Evolutionary conservation across 2,329 filamentous ascomycete genomes (phyloP), one percentile per base, ranked within the genome.

Genomic region (Ascochyta clinopodiicola): DNA sequence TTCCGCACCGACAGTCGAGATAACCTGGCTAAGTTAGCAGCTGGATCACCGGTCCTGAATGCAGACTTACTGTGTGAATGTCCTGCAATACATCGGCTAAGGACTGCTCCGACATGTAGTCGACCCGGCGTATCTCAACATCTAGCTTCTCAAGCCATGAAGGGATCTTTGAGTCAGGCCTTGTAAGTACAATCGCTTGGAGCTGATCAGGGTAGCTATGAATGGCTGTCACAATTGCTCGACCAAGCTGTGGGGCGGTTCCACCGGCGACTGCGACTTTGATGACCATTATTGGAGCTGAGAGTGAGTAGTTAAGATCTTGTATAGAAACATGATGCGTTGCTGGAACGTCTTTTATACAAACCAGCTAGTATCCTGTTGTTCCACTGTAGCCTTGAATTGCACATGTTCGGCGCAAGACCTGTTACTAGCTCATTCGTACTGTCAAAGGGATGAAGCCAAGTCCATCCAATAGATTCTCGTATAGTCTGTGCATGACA

Each of bases 151-250:
- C 44, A n/a, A 50, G n/a, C 48, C 46, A 62, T 34, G 47, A 27
- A n/a, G 55, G 50, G n/a, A 38, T 57, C 34, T 50, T 32, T 4
- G 24, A 61, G 25, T 39, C 61, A 8, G 49, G 39, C n/a, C 70
- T 59, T 0, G 69, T 68, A n/a, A 75, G 60, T 39, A 75, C 70
- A 32, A 75, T 51, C 9, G 63, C 64, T 4, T 57, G 60, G 38
- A 75, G 57, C 12, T 59, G 54, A 13, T 59, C 53, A 8, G 52
- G 56, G 56, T 67, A 49, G 32, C 57, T 13, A 47, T 55, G 45
- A 9, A 72, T 54, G 5, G 64, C 64, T 3, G 52, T 61, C n/a
- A 68, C 44, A n/a, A 72, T 68, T 6, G 66, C 56, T 27, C 60
- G 54, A 34, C 69, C 67, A 24, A 71, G 56, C 25, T 58, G 62